Percentiles rank a stretch among this genome's conserved stretches.
phyloP scores from a whole-genome alignment of 305 asterid genomes.

The Fraxinus albicans region DNA sequence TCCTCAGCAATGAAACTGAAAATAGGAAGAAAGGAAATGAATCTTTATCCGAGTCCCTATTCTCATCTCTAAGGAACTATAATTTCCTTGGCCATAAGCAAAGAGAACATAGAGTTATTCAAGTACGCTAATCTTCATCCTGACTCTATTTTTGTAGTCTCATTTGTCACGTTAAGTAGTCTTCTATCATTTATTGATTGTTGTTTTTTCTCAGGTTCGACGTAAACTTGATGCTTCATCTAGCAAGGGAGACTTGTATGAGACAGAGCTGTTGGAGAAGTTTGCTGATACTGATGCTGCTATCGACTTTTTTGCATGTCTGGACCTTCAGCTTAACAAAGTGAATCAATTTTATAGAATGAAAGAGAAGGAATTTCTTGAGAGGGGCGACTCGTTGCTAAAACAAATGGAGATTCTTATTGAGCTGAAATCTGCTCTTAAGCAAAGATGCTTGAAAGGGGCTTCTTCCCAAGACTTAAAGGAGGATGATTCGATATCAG shows the following conservation, averaged over 20 bases:
- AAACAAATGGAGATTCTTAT: constrained; percentile 76
- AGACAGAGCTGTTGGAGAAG: constrained; percentile 71
- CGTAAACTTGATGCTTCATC: constrained; percentile 44
- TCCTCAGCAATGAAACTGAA: constrained; percentile 28
- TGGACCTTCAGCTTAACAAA: constrained; percentile 84
- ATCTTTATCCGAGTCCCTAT: constrained; percentile 20
- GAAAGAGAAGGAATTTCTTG: constrained; percentile 77
- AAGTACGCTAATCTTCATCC: constrained; percentile 29
- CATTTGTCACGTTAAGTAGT: not conserved
- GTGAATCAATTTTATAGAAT: constrained; percentile 71
- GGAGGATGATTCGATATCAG: constrained; percentile 74
- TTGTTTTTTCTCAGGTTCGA: constrained; percentile 53
- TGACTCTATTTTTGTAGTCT: not conserved
- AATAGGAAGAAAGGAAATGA: constrained; percentile 22
- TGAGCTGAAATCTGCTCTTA: constrained; percentile 57
- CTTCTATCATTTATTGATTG: constrained; percentile 11
- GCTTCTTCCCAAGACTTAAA: constrained; percentile 38
- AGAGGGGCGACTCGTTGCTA: constrained; percentile 70
- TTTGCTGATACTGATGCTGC: constrained; percentile 68
- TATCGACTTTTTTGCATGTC: constrained; percentile 60
- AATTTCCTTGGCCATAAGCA: constrained; percentile 37
- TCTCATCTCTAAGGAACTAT: constrained; percentile 38
- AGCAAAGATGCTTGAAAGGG: constrained; percentile 33
- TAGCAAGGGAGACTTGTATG: constrained; percentile 59
- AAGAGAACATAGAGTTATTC: constrained; percentile 50